Conservation (phyloP, 345 rosid genomes). For the Cochlearia excelsa region DNA sequence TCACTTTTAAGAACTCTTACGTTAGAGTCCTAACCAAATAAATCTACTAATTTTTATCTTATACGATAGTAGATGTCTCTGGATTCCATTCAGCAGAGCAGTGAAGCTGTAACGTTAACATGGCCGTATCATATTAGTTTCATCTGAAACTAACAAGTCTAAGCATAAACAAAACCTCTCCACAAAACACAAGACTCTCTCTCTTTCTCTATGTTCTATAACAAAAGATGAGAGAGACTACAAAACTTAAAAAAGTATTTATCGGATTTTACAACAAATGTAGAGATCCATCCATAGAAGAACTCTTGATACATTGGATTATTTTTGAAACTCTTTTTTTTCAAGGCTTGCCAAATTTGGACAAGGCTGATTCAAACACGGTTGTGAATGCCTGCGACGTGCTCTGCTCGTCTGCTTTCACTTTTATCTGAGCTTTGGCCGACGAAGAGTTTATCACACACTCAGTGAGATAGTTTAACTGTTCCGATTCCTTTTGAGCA, state of each 20-base stretch:
- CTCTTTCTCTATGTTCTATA: no score
- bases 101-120: no score
- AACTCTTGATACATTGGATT: constrained; percentile 17
- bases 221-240: constrained; percentile 15
- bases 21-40: no score
- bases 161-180: no score
- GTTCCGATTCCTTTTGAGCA: constrained; percentile 75
- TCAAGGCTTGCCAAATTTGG: constrained; percentile 54
- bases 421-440: constrained; percentile 66
- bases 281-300: constrained; percentile 18
- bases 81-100: no score
- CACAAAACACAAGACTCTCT: no score
- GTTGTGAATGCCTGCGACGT: constrained; percentile 57
- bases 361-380: constrained; percentile 61
- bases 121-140: no score
- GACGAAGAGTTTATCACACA: constrained; percentile 80
- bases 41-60: no score
- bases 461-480: constrained; percentile 66
- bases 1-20: no score
- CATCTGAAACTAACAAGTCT: no score
- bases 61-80: no score
- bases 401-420: constrained; percentile 82
- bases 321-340: constrained; percentile 2
- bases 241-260: constrained; percentile 16
- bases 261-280: constrained; percentile 23